Percentiles rank a stretch among this genome's conserved stretches.
Conservation (phyloP, 257 asterid species). For the Sherardia arvensis region DNA sequence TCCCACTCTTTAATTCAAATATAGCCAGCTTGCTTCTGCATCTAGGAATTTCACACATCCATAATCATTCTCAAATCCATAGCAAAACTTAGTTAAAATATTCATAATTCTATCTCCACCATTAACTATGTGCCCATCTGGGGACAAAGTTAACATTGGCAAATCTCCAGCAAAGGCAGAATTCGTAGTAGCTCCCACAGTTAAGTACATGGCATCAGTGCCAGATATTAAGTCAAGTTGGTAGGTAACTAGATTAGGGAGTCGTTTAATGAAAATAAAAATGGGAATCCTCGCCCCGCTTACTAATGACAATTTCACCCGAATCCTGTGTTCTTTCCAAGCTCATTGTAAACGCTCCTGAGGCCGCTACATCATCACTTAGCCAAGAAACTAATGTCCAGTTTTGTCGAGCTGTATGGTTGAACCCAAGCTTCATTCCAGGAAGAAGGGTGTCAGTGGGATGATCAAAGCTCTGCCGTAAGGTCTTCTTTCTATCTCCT, state of each 20-base stretch:
- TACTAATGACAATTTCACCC: conserved; percentile 22
- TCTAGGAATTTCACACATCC: conserved; percentile 18
- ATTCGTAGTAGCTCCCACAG: not conserved
- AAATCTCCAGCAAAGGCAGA: not conserved
- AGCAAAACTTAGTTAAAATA: conserved; percentile 7
- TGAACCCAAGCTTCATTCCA: conserved; percentile 36
- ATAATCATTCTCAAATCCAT: conserved; percentile 12
- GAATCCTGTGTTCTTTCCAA: conserved; percentile 25
- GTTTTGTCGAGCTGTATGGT: conserved; percentile 25
- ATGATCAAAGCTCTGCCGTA: conserved; percentile 54
- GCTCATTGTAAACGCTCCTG: conserved; percentile 35
- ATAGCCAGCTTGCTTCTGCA: conserved; percentile 12
- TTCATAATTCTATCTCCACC: not conserved
- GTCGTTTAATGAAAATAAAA: not conserved
- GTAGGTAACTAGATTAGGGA: not conserved
- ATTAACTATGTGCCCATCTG: conserved; percentile 6
- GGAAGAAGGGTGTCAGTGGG: conserved; percentile 49
- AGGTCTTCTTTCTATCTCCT: not conserved
- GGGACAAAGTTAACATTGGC: conserved; percentile 5
- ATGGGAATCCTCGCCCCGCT: conserved; percentile 16
- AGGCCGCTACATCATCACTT: conserved; percentile 8
- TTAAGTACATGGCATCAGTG: conserved; percentile 8
- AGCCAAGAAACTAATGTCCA: conserved; percentile 51
- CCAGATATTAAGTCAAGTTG: not conserved
- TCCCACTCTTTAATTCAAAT: conserved; percentile 8